Conservation (phyloP, 1,139 yeast genomes). For the Arxiozyma bovina region DNA sequence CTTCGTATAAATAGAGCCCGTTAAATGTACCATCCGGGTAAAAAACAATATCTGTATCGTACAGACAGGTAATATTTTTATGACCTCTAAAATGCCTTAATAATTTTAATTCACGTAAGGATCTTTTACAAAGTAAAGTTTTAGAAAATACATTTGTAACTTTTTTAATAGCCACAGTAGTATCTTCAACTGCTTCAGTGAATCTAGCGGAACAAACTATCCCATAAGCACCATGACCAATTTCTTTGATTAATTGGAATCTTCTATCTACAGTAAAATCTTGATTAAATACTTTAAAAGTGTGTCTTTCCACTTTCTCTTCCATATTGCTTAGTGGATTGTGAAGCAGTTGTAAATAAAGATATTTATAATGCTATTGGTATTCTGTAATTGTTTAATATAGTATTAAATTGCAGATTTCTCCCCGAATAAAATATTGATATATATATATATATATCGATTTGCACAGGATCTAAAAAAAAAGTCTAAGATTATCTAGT, state of each 20-base stretch:
- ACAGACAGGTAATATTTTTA: constrained; percentile 86
- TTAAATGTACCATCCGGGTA: constrained; percentile 54
- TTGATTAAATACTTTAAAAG: constrained; percentile 71
- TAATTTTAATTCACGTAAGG: constrained; percentile 79
- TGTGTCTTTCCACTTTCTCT: constrained; percentile 27
- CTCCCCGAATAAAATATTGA: not conserved
- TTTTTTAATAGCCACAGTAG: constrained; percentile 87
- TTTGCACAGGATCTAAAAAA: not conserved
- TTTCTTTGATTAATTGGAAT: constrained; percentile 78
- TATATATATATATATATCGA: not conserved
- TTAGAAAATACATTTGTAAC: constrained; percentile 89
- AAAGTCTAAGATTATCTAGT: too few species aligned
- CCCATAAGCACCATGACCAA: constrained; percentile 98
- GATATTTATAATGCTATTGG: not conserved
- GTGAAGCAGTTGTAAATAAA: too few species aligned
- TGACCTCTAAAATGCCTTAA: constrained; percentile 88
- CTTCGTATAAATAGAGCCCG: constrained; percentile 87
- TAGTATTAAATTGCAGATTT: not conserved
- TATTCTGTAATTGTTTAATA: not conserved
- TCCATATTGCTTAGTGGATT: constrained; percentile 3
- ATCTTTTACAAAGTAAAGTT: constrained; percentile 81
- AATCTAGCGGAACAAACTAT: constrained; percentile 91
- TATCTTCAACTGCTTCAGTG: constrained; percentile 58
- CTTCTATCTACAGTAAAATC: constrained; percentile 83
- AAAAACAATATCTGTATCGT: constrained; percentile 79